Evolutionary conservation across 2,329 filamentous ascomycete genomes (phyloP), one percentile per base, ranked within the genome.

Genomic region (Pseudogymnoascus sp.): DNA sequence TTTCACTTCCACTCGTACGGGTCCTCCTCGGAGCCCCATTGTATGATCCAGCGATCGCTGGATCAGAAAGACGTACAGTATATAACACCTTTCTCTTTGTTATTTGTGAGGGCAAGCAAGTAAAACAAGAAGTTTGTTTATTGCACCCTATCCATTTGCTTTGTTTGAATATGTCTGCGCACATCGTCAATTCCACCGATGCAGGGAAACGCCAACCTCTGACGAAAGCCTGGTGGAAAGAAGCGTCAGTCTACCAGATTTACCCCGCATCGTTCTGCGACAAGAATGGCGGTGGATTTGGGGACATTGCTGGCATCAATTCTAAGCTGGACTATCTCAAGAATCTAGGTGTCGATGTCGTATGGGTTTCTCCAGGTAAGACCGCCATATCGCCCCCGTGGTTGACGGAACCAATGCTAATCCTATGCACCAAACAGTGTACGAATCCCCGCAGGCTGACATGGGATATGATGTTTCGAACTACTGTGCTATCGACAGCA

Each of bases 381-480:
- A 14, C 14, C 14, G 2, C 16, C 28, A 56, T 18, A 49, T 11
- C 21, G 28, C 16, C 25, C 49, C 7, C 25, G 9, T 12, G 9
- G n/a, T 18, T 56, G n/a, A 34, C 28, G n/a, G 8, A 56, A 56
- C 49, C 1, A 34, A 56, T 56, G 49, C 28, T 56, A 56, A 56
- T 56, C 9, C n/a, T 56, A 9, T 18, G 25, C 5, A n/a, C 21
- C 25, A 56, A 56, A 56, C 28, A 16, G 83, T 87, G 72, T 85
- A 83, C 68, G 81, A 84, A 65, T 82, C 79, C 5, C 86, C 86
- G 0, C 82, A 86, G 69, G 75, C 82, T 9, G 86, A 88, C 63
- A 87, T 88, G 85, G 87, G 86, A 28, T 88, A 88, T 68, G 87
- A 88, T 66, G 82, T 88, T 11, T 81, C 81, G 0, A 81, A 90